Evolutionary conservation across 2,329 filamentous ascomycete species (phyloP), one percentile per base, ranked within the genome.

Genomic region (Phyllosticta citribraziliensis): DNA sequence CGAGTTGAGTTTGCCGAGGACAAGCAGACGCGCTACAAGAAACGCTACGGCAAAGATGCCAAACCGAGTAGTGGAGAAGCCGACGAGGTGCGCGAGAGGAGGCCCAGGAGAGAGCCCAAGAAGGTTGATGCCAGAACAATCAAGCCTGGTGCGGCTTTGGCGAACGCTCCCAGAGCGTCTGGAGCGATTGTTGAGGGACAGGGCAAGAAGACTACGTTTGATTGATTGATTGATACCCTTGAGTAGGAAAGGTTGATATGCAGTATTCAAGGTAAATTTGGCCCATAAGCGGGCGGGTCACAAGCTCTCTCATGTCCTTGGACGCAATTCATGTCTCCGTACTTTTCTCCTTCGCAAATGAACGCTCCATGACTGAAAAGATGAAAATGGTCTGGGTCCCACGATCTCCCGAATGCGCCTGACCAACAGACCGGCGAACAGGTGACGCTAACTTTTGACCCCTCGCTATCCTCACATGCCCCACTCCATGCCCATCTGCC

Each of bases 1-100:
- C 89, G 93, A 72, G 86, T 94, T 72, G 93, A 99, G 73, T 91
- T 93, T 69, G 94, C 94, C 20, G 94, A 99, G 76, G 94, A 97
- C 73, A 85, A 92, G 62, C 86, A 90, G 67, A 84, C 85, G 35
- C 80, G 94, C 62, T 99, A 99, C 75, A 93, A 93, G 79, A 99
- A 97, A 80, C 85, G 94, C 1, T 97, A 88, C 70, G 88, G 90
- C 65, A 93, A 92, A 73, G 87, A 87, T 51, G 82, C 80, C 24
- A 66, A 68, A 65, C 40, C 62, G 50, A 50, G 58, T 54, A 14
- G 68, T 65, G 17, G 64, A 67, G 12, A 12, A 79, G 77, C 2
- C 67, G 68, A 35, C 63, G 69, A 27, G 20, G 74, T 73, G 66
- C 63, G 64, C 64, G 63, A 65, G 60, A 69, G 67, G 63, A 65